phyloP scores from a whole-genome alignment of 2,329 filamentous ascomycete species.

The Xylaria multiplex region DNA sequence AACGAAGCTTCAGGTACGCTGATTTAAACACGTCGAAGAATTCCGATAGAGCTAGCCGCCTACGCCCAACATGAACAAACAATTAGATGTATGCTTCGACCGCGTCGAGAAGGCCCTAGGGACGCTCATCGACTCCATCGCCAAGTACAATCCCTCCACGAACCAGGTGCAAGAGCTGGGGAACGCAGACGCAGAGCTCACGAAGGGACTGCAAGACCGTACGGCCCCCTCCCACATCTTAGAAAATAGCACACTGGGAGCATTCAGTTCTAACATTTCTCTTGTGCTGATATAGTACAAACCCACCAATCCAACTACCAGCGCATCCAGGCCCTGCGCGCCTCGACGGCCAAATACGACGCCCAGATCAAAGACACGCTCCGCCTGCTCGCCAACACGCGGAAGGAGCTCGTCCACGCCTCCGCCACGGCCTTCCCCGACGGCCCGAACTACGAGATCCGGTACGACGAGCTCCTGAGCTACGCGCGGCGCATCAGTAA shows the following conservation, averaged over 20 bases:
- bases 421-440: conserved; percentile 66
- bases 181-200: conserved; percentile 74
- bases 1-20: background rate
- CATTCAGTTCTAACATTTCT: background rate
- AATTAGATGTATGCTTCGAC: conserved; percentile 71
- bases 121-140: conserved; percentile 79
- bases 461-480: conserved; percentile 77
- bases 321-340: conserved; percentile 74
- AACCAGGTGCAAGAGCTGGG: conserved; percentile 75
- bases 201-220: conserved; percentile 73
- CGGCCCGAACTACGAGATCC: conserved; percentile 64
- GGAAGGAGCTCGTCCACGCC: conserved; percentile 75
- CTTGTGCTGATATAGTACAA: conserved; percentile 62
- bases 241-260: background rate
- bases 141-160: conserved; percentile 81
- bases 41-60: background rate
- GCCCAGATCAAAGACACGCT: conserved; percentile 77
- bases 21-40: background rate
- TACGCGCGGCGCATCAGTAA: conserved; percentile 84
- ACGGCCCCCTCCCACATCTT: conserved; percentile 30
- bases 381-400: conserved; percentile 74
- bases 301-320: conserved; percentile 78
- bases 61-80: conserved; percentile 64
- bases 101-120: conserved; percentile 73
- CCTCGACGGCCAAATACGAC: conserved; percentile 72